Conservation (phyloP, 495 filamentous ascomycete genomes). For the Penicillium atrosanguineum region DNA sequence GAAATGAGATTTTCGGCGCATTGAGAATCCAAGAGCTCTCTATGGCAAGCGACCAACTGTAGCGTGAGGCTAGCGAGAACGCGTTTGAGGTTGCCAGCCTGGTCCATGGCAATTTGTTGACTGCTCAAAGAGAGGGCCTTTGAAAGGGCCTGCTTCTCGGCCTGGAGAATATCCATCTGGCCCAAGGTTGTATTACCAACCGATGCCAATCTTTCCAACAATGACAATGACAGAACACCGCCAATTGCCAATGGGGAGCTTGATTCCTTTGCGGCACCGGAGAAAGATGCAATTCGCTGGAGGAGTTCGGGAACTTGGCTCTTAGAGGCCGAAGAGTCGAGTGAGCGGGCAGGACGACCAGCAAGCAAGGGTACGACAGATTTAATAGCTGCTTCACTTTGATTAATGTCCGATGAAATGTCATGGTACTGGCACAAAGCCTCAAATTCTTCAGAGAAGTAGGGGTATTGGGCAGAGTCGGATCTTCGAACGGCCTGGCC, state of each 20-base stretch:
- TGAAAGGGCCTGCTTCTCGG: slow-evolving; percentile 62
- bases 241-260: slow-evolving; percentile 42
- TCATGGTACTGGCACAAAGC: slow-evolving; percentile 62
- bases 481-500: slow-evolving; percentile 40
- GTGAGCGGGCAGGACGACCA: slow-evolving; percentile 35
- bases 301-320: slow-evolving; percentile 35
- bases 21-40: slow-evolving; percentile 34
- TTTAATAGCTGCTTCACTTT: slow-evolving; percentile 20
- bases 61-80: slow-evolving; percentile 47
- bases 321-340: slow-evolving; percentile 32
- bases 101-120: slow-evolving; percentile 45
- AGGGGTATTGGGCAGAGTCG: slow-evolving; percentile 36
- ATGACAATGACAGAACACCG: slow-evolving; percentile 50
- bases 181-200: slow-evolving; percentile 54
- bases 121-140: slow-evolving; percentile 48
- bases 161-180: slow-evolving; percentile 62
- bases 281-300: slow-evolving; percentile 37
- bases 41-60: slow-evolving; percentile 46
- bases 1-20: slow-evolving; percentile 27
- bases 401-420: slow-evolving; percentile 25
- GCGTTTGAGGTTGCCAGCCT: slow-evolving; percentile 44
- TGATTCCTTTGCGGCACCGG: slow-evolving; percentile 27
- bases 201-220: slow-evolving; percentile 55
- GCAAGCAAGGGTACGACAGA: slow-evolving; percentile 41
- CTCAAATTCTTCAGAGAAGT: slow-evolving; percentile 65